Evolutionary conservation across 148 eudicot species (phyloP), one percentile per base, ranked within the genome.

Genomic region (Rhododendron vialii): DNA sequence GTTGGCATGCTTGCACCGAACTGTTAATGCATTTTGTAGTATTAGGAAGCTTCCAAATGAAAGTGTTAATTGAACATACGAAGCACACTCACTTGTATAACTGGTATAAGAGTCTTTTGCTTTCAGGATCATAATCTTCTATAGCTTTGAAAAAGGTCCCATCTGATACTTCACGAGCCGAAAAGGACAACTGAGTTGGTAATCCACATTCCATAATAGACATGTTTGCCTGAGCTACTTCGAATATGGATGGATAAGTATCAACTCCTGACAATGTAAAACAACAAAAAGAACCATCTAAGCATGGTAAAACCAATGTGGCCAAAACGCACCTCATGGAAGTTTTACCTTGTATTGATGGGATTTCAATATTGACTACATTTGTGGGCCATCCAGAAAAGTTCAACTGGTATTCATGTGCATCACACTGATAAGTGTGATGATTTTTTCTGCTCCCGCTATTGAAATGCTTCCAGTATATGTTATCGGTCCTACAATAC

Each of bases 311-410:
- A 79, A 57, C 55, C 36, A 43, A 24, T 45, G 26, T 53, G 12
- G 47, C 80, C 35, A 77, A 14, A 82, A 89, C 41, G 4, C 51
- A 77, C 57, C 33, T 71, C 15, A 0, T 43, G 73, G 74, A 89
- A 79, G 45, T 65, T 88, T 87, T 86, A 95, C 98, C 94, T 85
- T 85, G 90, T 59, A 77, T 82, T 69, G 96, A 90, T 78, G 99
- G 99, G 83, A 97, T 91, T 90, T 97, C 99, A 83, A 97, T 91
- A 89, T 95, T 95, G 86, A 97, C 88, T 67, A 95, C 71, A 84
- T 97, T 92, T 41, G 96, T 97, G 7, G 99, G 99, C 98, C 98
- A 97, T 84, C 99, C 99, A 78, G 99, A 97, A 87, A 92, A 94
- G 89, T 92, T 92, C 82, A 91, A 84, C 77, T 86, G 89, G 84